phyloP scores from a whole-genome alignment of 192 early-diverging fungal species.

The Paraglomus occultum region DNA sequence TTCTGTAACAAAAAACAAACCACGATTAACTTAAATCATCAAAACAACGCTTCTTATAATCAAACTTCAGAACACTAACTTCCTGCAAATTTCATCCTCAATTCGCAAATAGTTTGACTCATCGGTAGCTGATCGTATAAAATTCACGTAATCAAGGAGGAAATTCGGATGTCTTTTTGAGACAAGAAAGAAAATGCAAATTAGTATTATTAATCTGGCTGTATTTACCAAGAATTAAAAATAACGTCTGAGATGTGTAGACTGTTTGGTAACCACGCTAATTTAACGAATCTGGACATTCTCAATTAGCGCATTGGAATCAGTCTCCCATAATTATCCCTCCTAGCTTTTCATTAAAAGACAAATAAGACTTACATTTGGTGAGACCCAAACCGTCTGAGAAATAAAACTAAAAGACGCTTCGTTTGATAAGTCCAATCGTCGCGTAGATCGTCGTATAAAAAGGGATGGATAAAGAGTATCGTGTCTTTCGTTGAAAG shows the following conservation, averaged over 20 bases:
- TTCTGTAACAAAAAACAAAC: neutral
- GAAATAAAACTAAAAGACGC: slow-evolving; percentile 12
- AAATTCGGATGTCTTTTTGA: no score
- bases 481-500: neutral
- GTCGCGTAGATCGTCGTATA: slow-evolving; percentile 27
- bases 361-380: slow-evolving; percentile 20
- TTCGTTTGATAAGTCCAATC: slow-evolving; percentile 32
- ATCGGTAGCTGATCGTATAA: neutral
- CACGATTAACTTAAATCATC: neutral
- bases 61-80: neutral
- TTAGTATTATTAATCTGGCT: no score
- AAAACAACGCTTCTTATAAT: neutral
- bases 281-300: no score
- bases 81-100: neutral
- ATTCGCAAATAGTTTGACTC: neutral
- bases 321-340: neutral
- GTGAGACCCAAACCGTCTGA: slow-evolving; percentile 12
- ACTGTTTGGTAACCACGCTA: no score
- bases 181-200: no score
- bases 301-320: no score
- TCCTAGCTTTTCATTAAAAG: no score
- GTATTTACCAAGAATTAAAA: no score
- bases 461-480: slow-evolving; percentile 21
- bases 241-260: no score
- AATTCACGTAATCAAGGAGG: no score